Conservation (phyloP, 371 early-diverging fungal genomes). For the Apophysomyces ossiformis region DNA sequence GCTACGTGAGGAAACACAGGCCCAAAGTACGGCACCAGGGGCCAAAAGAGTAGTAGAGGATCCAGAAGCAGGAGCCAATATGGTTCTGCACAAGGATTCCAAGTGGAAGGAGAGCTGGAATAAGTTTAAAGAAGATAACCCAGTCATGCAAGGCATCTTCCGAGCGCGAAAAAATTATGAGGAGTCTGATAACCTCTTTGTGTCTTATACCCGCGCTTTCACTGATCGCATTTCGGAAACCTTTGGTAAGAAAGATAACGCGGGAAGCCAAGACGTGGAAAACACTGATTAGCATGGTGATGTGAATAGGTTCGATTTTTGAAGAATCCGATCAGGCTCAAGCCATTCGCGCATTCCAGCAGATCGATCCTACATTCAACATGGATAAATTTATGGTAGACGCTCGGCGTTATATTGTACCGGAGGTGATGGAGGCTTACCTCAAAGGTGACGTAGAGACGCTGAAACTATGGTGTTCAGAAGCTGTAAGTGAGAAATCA, state of each 20-base stretch:
- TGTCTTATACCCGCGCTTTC: constrained; percentile 83
- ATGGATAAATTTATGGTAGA: constrained; percentile 90
- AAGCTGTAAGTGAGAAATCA: constrained; percentile 62
- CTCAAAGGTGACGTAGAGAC: constrained; percentile 83
- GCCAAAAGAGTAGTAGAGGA: constrained; percentile 45
- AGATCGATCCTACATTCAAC: constrained; percentile 88
- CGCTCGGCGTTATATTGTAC: constrained; percentile 88
- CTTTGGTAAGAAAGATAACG: constrained; percentile 55
- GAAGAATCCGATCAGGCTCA: constrained; percentile 95
- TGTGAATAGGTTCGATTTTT: constrained; percentile 65
- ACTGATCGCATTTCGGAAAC: constrained; percentile 77
- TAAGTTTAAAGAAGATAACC: constrained; percentile 89
- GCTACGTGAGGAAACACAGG: constrained; percentile 61
- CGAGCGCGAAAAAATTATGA: constrained; percentile 79
- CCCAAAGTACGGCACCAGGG: constrained; percentile 22
- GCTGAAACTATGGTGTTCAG: constrained; percentile 92
- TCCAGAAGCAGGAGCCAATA: constrained; percentile 80
- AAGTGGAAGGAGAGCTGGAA: constrained; percentile 93
- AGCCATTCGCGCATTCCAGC: constrained; percentile 82
- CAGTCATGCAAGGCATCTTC: constrained; percentile 86
- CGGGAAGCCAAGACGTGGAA: not conserved
- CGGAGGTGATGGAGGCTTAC: constrained; percentile 97
- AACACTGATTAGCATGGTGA: not conserved
- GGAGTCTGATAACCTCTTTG: constrained; percentile 89
- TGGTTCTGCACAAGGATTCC: constrained; percentile 91